phyloP scores from a whole-genome alignment of 345 rosid genomes.

The Populus simonii region DNA sequence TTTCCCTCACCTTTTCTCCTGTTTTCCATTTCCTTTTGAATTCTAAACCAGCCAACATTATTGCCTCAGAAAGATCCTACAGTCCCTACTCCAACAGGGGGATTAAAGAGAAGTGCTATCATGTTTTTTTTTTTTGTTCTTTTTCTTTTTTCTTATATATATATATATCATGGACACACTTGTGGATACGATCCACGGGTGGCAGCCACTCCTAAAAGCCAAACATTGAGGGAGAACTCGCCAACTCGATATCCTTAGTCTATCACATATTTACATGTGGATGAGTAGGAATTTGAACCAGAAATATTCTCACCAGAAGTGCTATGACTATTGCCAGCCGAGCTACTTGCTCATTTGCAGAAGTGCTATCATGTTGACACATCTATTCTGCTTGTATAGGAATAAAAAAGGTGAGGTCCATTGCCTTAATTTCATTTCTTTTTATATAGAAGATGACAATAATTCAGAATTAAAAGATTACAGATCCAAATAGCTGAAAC shows the following conservation, averaged over 20 bases:
- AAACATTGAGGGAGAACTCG: too few species aligned
- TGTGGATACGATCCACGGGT: too few species aligned
- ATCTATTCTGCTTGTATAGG: slow-evolving; percentile 13
- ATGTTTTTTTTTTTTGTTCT: slow-evolving; percentile 4
- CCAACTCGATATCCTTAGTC: too few species aligned
- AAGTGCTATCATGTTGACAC: slow-evolving; percentile 32
- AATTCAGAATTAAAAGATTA: not conserved
- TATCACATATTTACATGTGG: too few species aligned
- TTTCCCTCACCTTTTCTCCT: not conserved
- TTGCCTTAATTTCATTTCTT: not conserved
- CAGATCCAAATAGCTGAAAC: not conserved
- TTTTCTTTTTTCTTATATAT: too few species aligned
- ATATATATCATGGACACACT: too few species aligned
- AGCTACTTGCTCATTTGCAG: not conserved
- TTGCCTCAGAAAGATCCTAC: not conserved
- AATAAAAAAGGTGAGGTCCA: not conserved
- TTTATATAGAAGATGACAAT: not conserved
- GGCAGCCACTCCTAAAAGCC: too few species aligned
- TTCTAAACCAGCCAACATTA: slow-evolving; percentile 5
- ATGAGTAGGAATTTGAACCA: too few species aligned
- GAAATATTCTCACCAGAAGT: too few species aligned
- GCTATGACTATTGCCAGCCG: too few species aligned
- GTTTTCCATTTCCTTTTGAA: slow-evolving; percentile 6
- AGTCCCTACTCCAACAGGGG: slow-evolving; percentile 18
- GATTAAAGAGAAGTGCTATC: slow-evolving; percentile 26